Conservation (phyloP, 1,284 basidiomycete genomes). For the Malassezia equina region DNA sequence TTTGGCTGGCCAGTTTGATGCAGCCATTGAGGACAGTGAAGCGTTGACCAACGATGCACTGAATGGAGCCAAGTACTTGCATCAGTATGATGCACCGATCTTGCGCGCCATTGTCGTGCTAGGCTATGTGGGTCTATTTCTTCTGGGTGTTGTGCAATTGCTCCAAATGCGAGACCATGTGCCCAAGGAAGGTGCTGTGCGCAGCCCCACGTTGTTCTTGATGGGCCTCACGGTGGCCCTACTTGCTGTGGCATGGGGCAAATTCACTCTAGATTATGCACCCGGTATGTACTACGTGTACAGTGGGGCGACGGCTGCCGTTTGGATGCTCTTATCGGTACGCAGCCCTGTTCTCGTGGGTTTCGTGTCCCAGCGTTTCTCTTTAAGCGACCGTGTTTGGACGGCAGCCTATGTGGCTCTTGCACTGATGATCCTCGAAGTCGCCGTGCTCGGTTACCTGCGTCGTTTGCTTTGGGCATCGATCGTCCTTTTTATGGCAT, state of each 20-base stretch:
- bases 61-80: conserved; percentile 66
- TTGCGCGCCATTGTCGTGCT: conserved; percentile 61
- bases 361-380: not conserved
- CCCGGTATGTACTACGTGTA: conserved; percentile 71
- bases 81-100: conserved; percentile 70
- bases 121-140: conserved; percentile 69
- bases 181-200: not conserved
- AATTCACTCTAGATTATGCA: conserved; percentile 60
- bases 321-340: conserved; percentile 50
- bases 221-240: not conserved
- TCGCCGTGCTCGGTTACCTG: conserved; percentile 60
- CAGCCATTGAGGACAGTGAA: conserved; percentile 54
- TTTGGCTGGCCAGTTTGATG: conserved; percentile 50
- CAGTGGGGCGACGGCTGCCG: conserved; percentile 63
- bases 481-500: conserved; percentile 59
- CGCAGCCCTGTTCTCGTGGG: not conserved
- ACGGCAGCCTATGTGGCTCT: conserved; percentile 2
- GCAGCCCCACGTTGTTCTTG: not conserved
- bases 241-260: conserved; percentile 27
- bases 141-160: conserved; percentile 40
- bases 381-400: not conserved
- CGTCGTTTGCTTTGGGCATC: conserved; percentile 63
- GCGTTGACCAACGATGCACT: conserved; percentile 57
- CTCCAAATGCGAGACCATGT: conserved; percentile 20
- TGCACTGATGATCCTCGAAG: conserved; percentile 48